Conservation (phyloP, 306 rosid species). For the Quercus mongolica region DNA sequence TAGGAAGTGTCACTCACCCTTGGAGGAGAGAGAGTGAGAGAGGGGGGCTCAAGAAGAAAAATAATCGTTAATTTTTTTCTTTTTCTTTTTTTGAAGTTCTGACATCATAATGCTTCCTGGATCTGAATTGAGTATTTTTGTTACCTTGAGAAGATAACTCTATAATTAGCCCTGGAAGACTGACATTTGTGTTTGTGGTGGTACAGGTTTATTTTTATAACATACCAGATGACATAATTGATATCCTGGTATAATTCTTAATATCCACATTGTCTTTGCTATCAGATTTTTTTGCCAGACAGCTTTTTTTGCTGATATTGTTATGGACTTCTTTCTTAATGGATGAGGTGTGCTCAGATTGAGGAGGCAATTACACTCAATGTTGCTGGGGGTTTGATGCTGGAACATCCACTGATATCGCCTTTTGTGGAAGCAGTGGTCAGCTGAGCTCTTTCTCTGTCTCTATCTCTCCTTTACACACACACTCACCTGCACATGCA, state of each 20-base stretch:
- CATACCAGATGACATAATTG: slow-evolving; percentile 80
- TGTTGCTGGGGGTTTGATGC: slow-evolving; percentile 90
- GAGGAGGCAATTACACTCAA: slow-evolving; percentile 73
- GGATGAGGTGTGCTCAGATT: slow-evolving; percentile 60
- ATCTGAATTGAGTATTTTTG: not conserved
- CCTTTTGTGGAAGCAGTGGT: slow-evolving; percentile 94
- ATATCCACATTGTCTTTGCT: not conserved
- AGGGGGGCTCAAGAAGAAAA: not conserved
- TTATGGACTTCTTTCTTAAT: slow-evolving; percentile 42
- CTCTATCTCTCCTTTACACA: slow-evolving; percentile 2
- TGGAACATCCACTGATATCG: slow-evolving; percentile 82
- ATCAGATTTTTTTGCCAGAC: slow-evolving; percentile 15
- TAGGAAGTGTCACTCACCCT: too few relatives aligned
- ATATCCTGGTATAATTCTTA: slow-evolving; percentile 55
- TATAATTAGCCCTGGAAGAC: not conserved
- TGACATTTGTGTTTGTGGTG: slow-evolving; percentile 22
- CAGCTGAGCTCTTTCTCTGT: slow-evolving; percentile 22
- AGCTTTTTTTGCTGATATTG: slow-evolving; percentile 29
- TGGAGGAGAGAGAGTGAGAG: too few relatives aligned
- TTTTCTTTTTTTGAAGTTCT: not conserved
- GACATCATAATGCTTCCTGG: not conserved
- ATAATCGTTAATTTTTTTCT: not conserved
- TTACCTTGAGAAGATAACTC: not conserved
- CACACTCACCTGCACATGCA: slow-evolving; percentile 4
- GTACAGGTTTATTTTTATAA: slow-evolving; percentile 80